These are phyloP conservation scores for Hypholoma sublateritium DNA, from an alignment of 768 basidiomycete species.

Conservation along the genomic window DNA sequence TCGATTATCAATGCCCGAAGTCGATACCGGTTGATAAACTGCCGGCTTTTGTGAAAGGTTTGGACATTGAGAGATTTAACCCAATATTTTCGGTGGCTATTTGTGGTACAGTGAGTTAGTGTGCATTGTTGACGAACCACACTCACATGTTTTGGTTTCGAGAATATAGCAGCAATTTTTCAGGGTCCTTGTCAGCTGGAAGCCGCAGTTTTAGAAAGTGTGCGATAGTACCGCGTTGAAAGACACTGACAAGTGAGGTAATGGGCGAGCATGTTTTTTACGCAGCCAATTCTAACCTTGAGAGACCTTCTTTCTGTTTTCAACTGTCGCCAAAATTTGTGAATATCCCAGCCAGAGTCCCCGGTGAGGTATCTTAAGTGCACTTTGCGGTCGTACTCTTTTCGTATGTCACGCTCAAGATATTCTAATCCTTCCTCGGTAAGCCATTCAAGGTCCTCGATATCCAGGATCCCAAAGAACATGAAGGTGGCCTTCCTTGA, in stretches of 20 bases:
- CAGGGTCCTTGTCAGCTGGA: conserved; percentile 19
- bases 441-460: conserved; percentile 48
- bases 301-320: conserved; percentile 14
- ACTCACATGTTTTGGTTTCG: conserved; percentile 3
- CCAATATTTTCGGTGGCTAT: conserved; percentile 42
- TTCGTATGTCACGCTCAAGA: conserved; percentile 46
- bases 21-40: conserved; percentile 54
- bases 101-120: neutral
- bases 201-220: neutral
- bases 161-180: conserved; percentile 18
- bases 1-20: conserved; percentile 45
- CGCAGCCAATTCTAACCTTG: conserved; percentile 15
- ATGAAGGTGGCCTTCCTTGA: conserved; percentile 27
- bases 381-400: conserved; percentile 33
- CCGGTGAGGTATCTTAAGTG: conserved; percentile 16
- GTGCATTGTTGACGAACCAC: neutral
- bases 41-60: conserved; percentile 40
- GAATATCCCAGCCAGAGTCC: conserved; percentile 31
- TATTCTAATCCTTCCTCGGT: conserved; percentile 40
- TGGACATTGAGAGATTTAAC: conserved; percentile 45
- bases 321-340: conserved; percentile 31
- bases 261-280: conserved; percentile 17
- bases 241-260: conserved; percentile 23
- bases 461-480: conserved; percentile 52
- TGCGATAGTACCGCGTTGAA: neutral